Base-by-base conservation (phyloP, 495 filamentous ascomycete genomes). In the Podospora didyma region DNA sequence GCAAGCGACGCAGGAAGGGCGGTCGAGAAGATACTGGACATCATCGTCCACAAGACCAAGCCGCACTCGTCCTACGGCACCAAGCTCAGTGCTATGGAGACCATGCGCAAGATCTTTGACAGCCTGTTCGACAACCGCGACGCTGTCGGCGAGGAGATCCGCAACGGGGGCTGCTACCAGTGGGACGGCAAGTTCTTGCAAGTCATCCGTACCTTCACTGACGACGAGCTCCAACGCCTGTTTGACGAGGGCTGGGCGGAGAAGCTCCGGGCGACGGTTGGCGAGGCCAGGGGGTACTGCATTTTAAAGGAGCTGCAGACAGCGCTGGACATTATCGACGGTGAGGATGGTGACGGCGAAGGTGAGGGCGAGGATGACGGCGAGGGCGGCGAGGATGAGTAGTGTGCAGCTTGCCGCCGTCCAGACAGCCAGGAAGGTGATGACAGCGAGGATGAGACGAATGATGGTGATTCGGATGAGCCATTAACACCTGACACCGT, bases 81-180 rank as follows among this genome's bases (percentile, higher is more conserved):
- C 10, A 56, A 59, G 39, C 16, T 49, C 16, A 62, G 16, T 46
- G 60, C 60, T 1, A 19, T 62, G 2, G 51, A 52, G 35, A 59
- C 60, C 14, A 20, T 62, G 37, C 16, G 20, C 46, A 59, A 62
- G 41, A 62, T 62, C 37, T 44, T 47, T 19, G 47, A 44, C 16
- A 31, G 23, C 9, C 16, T 62, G 6, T 28, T 62, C 7, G 4
- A 44, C 10, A 31, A 22, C 7, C 34, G 12, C 7, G 59, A 58
- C 46, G 35, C 17, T 4, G 21, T 57, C n/a, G 37, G 35, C 5
- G n/a, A 57, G 23, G 23, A 46, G 47, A 47, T 51, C 0, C 47
- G 54, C 22, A 56, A 41, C 17, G 12, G n/a, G 20, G 39, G 39
- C 39, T n/a, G 10, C 21, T 2, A 4, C 23, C 17, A 19, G 10